Evolutionary conservation across 169 alveolate genomes (phyloP).

Genomic region (Plasmodium adleri): DNA sequence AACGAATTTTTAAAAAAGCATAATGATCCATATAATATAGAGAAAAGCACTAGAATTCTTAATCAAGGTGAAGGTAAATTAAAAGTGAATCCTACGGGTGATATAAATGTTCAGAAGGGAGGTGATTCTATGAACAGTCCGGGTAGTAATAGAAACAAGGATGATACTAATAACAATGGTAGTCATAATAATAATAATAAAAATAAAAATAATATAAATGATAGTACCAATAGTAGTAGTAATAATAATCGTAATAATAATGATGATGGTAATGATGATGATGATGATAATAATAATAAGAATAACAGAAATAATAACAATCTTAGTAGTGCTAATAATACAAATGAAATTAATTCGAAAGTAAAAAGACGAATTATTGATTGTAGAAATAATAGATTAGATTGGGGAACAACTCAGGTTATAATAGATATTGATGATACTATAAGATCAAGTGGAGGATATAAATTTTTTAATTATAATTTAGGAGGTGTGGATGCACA

Average conservation of each 20-base stretch:
- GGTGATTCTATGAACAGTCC: background rate
- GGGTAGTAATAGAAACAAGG: background rate
- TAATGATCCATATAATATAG: no score
- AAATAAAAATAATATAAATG: background rate
- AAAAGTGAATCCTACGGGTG: background rate
- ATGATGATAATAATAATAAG: background rate
- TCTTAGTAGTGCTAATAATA: background rate
- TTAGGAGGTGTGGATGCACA: constrained; percentile 91
- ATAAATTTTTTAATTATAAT: constrained; percentile 84
- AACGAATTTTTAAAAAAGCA: no score
- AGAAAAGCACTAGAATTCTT: no score
- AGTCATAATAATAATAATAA: background rate
- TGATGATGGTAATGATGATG: no score
- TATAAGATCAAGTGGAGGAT: constrained; percentile 90
- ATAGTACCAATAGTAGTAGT: no score
- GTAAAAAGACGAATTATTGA: constrained; percentile 58
- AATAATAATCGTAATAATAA: background rate
- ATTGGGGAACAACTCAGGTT: constrained; percentile 78
- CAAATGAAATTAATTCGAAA: background rate
- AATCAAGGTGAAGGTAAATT: no score
- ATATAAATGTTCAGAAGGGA: background rate
- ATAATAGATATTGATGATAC: constrained; percentile 90
- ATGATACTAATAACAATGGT: background rate
- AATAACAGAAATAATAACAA: background rate
- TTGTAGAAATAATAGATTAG: constrained; percentile 68